phyloP scores from a whole-genome alignment of 768 basidiomycete genomes.

The Podaxis sp. region DNA sequence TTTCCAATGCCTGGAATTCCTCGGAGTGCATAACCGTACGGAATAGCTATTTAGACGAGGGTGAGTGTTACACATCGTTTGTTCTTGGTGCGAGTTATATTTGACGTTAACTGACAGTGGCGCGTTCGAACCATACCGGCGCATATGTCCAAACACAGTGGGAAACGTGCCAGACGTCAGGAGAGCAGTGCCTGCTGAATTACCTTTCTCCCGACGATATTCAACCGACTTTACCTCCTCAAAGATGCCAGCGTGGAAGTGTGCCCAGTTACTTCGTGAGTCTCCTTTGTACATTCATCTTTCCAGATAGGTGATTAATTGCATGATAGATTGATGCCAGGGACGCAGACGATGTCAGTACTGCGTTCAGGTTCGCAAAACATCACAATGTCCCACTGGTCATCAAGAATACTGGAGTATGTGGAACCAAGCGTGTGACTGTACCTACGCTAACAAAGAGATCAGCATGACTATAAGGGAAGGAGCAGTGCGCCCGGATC shows the following conservation, averaged over 20 bases:
- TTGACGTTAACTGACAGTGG: slow-evolving; percentile 7
- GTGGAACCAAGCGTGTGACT: slow-evolving; percentile 16
- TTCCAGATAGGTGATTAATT: slow-evolving; percentile 13
- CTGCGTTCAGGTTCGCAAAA: slow-evolving; percentile 45
- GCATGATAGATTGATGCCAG: slow-evolving; percentile 39
- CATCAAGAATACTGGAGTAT: slow-evolving; percentile 53
- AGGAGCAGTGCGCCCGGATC: slow-evolving; percentile 45
- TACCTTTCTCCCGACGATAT: slow-evolving; percentile 31
- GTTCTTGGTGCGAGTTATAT: neutral
- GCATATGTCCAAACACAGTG: slow-evolving; percentile 40
- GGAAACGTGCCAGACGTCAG: slow-evolving; percentile 53
- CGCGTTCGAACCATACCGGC: slow-evolving; percentile 15
- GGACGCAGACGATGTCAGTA: slow-evolving; percentile 36
- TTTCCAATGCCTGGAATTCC: slow-evolving; percentile 16
- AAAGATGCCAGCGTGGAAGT: slow-evolving; percentile 36
- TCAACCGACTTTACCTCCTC: slow-evolving; percentile 24
- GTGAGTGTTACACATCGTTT: slow-evolving; percentile 10
- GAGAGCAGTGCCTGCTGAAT: slow-evolving; percentile 49
- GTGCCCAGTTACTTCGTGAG: slow-evolving; percentile 37
- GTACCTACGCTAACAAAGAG: neutral
- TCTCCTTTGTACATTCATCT: neutral
- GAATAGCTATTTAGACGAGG: slow-evolving; percentile 20
- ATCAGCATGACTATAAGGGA: slow-evolving; percentile 49
- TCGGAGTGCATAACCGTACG: slow-evolving; percentile 16
- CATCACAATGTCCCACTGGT: slow-evolving; percentile 39